Evolutionary conservation across 805 yeast genomes (phyloP), one percentile per base, ranked within the genome.

Genomic region (Candida michaelii): DNA sequence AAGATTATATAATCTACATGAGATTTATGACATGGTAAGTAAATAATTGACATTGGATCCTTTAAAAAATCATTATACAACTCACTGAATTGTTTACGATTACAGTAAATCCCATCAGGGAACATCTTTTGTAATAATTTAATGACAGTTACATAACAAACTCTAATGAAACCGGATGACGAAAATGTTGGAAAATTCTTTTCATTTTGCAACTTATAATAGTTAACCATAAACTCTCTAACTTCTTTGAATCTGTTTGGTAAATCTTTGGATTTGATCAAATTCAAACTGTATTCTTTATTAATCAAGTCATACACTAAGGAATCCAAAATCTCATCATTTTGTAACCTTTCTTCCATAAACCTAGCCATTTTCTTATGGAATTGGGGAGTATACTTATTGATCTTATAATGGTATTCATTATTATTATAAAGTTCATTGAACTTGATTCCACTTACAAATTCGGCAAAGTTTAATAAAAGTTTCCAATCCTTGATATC

Each of bases 1-100:
- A 80, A 53, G 41, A 80, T 73, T 39, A 80, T 77, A 54, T 80
- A 80, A 57, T 80, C 85, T 30, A 79, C 63, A 53, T 80, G 85
- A 9, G 82, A 75, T 55, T 78, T 77, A 59, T 80, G 85, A 50
- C 80, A 77, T 2, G 85, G 85, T 44, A 79, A 63, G 45, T 72
- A 75, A 35, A 79, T 63, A 32, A 70, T 62, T 3, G 74, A 66
- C 73, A 68, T 66, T 5, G 75, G 75, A 40, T 70, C 53, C 27
- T 58, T 51, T 45, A 65, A 46, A 49, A 67, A 69, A 29, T 60
- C 51, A 25, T 54, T 42, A 52, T 55, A 64, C 36, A 71, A 54
- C 5, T 45, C 24, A 30, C 57, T 48, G 32, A 69, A 54, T 44
- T 71, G 68, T 18, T 44, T 42, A 14, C 51, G 47, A 40, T 60